These are phyloP conservation scores for Chalara sp. DNA, from an alignment of 2,329 filamentous ascomycete genomes.

Conservation along the genomic window DNA sequence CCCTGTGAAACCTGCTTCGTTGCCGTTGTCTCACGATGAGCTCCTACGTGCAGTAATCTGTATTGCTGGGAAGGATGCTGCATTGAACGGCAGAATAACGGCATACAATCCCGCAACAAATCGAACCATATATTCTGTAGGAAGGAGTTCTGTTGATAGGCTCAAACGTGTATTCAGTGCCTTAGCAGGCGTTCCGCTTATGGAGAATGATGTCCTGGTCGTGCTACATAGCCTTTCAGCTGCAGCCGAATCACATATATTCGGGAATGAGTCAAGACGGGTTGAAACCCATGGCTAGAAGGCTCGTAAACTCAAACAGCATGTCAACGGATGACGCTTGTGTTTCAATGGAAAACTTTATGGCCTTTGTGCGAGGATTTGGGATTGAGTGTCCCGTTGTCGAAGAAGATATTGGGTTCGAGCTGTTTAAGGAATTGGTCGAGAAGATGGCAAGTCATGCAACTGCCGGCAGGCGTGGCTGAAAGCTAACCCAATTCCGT, in stretches of 20 bases:
- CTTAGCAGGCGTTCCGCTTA: neutral
- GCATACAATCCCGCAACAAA: neutral
- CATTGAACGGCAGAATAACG: neutral
- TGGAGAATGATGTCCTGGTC: neutral
- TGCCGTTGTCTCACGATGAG: neutral
- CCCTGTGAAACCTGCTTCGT: neutral
- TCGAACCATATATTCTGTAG: neutral
- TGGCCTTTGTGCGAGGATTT: no score
- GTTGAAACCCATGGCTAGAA: neutral
- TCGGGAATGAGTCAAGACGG: neutral
- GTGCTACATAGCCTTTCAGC: neutral
- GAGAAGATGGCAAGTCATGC: no score
- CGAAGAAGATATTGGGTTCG: no score
- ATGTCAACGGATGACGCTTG: no score
- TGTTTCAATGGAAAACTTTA: no score
- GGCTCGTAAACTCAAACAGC: neutral
- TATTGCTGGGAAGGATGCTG: neutral
- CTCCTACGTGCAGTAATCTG: neutral
- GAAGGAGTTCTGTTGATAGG: neutral
- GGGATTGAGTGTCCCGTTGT: no score
- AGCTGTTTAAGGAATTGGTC: no score
- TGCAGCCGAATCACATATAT: neutral
- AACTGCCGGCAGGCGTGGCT: no score
- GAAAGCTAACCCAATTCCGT: no score
- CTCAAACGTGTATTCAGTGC: neutral